Percentiles rank a stretch among this genome's conserved stretches.
These are phyloP conservation scores for Fusarium mangiferae DNA, from an alignment of 2,329 filamentous ascomycete species.

Conservation along the genomic window DNA sequence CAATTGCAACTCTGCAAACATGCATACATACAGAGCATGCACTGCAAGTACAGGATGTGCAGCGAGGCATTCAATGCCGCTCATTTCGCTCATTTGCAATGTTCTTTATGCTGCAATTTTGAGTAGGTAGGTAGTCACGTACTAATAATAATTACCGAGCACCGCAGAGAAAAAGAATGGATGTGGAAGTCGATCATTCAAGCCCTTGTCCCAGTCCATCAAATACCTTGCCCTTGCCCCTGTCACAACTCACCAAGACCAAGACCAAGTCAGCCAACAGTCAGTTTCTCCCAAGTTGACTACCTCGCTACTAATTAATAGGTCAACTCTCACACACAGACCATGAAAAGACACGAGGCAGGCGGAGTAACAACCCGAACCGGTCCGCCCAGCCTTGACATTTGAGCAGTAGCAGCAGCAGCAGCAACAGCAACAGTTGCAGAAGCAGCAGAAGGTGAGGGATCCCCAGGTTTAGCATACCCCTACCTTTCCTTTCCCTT, in stretches of 20 bases:
- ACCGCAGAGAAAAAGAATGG: not conserved
- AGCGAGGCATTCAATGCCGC: not conserved
- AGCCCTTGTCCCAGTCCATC: constrained; percentile 20
- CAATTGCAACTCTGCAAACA: not conserved
- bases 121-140: not conserved
- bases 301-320: not conserved
- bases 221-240: constrained; percentile 3
- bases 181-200: constrained; percentile 25
- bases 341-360: constrained; percentile 30
- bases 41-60: not conserved
- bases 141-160: not conserved
- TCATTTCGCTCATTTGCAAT: not conserved
- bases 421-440: not conserved
- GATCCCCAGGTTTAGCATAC: constrained; percentile 34
- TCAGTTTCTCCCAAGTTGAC: not conserved
- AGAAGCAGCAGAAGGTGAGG: constrained; percentile 6
- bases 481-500: not conserved
- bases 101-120: constrained; percentile 3
- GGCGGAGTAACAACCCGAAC: constrained; percentile 38
- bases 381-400: constrained; percentile 30
- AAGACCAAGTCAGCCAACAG: not conserved
- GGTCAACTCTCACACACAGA: constrained; percentile 15
- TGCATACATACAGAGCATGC: not conserved
- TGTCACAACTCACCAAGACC: not conserved
- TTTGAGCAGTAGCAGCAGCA: not conserved